Percentiles rank a stretch among this genome's conserved stretches.
These are phyloP conservation scores for Colletotrichum viniferum DNA, from an alignment of 2,329 filamentous ascomycete species.

Conservation along the genomic window DNA sequence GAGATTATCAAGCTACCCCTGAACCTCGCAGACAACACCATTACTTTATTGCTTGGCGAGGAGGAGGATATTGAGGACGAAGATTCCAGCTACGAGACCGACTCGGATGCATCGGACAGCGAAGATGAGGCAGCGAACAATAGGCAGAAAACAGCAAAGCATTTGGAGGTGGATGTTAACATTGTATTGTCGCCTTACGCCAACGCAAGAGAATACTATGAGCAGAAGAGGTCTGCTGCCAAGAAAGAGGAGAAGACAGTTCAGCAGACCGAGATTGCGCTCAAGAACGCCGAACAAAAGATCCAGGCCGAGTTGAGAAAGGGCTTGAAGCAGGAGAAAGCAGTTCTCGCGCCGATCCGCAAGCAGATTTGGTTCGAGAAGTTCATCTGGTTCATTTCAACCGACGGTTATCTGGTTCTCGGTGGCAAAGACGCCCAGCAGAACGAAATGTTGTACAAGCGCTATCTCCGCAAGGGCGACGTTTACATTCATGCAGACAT, in stretches of 20 bases:
- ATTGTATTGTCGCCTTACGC: slow-evolving; percentile 82
- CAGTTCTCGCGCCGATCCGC: slow-evolving; percentile 80
- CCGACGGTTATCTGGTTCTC: slow-evolving; percentile 91
- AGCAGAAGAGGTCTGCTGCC: slow-evolving; percentile 82
- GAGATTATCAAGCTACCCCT: slow-evolving; percentile 85
- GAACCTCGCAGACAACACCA: slow-evolving; percentile 86
- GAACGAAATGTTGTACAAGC: slow-evolving; percentile 88
- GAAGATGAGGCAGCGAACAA: slow-evolving; percentile 38
- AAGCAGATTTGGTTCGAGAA: slow-evolving; percentile 96
- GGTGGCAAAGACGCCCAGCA: slow-evolving; percentile 89
- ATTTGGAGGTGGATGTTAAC: slow-evolving; percentile 81
- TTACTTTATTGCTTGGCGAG: slow-evolving; percentile 80
- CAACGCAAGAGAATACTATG: slow-evolving; percentile 91
- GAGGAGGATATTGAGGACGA: slow-evolving; percentile 68
- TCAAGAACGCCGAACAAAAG: slow-evolving; percentile 91
- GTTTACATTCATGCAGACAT: slow-evolving; percentile 91
- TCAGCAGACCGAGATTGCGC: slow-evolving; percentile 78
- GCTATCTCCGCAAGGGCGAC: slow-evolving; percentile 86
- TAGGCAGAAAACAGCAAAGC: slow-evolving; percentile 49
- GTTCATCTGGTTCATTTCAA: slow-evolving; percentile 93
- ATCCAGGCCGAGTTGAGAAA: slow-evolving; percentile 86
- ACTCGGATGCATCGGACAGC: slow-evolving; percentile 67
- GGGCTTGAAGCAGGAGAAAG: slow-evolving; percentile 89
- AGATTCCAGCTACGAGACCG: slow-evolving; percentile 66
- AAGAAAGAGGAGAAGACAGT: slow-evolving; percentile 88